These are phyloP conservation scores for Sphaerulina musiva DNA, from an alignment of 2,329 filamentous ascomycete species.

Conservation along the genomic window DNA sequence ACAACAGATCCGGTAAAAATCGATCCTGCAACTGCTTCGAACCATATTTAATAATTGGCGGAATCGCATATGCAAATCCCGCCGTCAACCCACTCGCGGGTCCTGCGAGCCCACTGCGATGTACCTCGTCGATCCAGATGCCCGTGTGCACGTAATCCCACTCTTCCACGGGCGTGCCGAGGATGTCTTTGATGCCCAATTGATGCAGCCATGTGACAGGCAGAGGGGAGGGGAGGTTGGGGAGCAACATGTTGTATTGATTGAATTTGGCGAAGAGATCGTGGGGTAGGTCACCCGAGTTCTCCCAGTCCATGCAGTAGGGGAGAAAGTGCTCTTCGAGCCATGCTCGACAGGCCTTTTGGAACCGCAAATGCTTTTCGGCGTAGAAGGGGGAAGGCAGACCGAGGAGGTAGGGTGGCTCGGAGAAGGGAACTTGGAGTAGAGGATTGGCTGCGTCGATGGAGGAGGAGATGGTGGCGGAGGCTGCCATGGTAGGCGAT, in stretches of 20 bases:
- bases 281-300: constrained; percentile 38
- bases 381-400: constrained; percentile 20
- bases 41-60: constrained; percentile 63
- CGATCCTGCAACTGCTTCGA: constrained; percentile 54
- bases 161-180: constrained; percentile 62
- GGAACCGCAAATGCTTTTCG: constrained; percentile 20
- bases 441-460: constrained; percentile 13
- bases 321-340: constrained; percentile 22
- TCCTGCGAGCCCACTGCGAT: constrained; percentile 57
- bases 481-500: constrained; percentile 8
- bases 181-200: constrained; percentile 58
- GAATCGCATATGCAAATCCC: constrained; percentile 64
- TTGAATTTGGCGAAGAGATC: constrained; percentile 60
- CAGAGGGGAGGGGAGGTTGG: constrained; percentile 60
- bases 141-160: constrained; percentile 64
- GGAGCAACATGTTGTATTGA: constrained; percentile 61
- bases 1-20: constrained; percentile 61
- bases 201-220: constrained; percentile 61
- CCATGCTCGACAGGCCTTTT: constrained; percentile 22
- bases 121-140: constrained; percentile 66
- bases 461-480: constrained; percentile 1
- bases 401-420: constrained; percentile 20
- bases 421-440: constrained; percentile 19
- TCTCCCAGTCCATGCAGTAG: constrained; percentile 22
- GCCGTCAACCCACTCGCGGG: constrained; percentile 58